phyloP scores from a whole-genome alignment of 2,329 filamentous ascomycete species.

The Cordyceps militaris region DNA sequence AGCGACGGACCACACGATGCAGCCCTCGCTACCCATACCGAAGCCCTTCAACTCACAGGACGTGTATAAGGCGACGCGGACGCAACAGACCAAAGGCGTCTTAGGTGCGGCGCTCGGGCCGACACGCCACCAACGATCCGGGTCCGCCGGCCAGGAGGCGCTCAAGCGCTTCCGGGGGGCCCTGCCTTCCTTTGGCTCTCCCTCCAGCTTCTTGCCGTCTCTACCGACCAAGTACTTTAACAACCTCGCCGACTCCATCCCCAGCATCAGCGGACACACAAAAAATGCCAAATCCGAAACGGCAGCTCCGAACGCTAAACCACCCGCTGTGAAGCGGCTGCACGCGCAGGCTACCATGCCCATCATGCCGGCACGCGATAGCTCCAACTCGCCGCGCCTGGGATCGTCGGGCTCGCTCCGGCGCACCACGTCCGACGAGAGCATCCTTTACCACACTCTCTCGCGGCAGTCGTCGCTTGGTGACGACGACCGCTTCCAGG shows the following conservation, averaged over 20 bases:
- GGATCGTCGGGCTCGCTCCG: slow-evolving; percentile 19
- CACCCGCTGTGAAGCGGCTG: neutral
- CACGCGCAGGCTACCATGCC: neutral
- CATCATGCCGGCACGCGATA: neutral
- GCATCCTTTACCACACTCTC: slow-evolving; percentile 65
- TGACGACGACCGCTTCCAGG: slow-evolving; percentile 72
- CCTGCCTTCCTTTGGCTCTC: slow-evolving; percentile 41
- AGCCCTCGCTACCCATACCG: neutral
- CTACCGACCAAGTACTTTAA: slow-evolving; percentile 26
- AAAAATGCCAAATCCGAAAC: slow-evolving; percentile 12
- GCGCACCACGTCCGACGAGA: slow-evolving; percentile 54
- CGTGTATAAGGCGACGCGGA: neutral
- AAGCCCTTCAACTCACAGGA: slow-evolving; percentile 13
- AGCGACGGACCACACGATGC: neutral
- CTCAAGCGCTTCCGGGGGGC: slow-evolving; percentile 50
- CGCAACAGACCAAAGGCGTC: slow-evolving; percentile 22
- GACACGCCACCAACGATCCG: slow-evolving; percentile 41
- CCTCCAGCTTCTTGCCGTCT: slow-evolving; percentile 31
- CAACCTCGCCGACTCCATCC: slow-evolving; percentile 15
- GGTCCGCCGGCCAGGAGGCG: slow-evolving; percentile 50
- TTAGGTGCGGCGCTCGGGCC: slow-evolving; percentile 42
- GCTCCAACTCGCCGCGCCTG: neutral
- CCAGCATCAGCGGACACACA: slow-evolving; percentile 14
- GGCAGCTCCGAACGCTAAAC: neutral
- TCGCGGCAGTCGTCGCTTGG: slow-evolving; percentile 78